These are phyloP conservation scores for Thalassiosira livingstoniorum DNA, from an alignment of 352 stramenopile genomes.

Conservation along the genomic window DNA sequence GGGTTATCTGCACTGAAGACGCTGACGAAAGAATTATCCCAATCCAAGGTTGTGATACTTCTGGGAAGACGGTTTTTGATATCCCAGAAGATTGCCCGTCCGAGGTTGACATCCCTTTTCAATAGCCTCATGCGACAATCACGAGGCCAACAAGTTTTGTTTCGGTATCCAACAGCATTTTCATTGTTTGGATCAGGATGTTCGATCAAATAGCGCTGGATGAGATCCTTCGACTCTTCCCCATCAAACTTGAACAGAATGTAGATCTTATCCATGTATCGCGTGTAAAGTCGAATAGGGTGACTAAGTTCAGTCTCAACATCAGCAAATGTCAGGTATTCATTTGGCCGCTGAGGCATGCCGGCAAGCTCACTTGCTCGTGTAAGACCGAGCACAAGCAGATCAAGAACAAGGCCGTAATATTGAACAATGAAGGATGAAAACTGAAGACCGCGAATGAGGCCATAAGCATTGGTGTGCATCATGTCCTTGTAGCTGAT, in stretches of 20 bases:
- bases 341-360: constrained; percentile 96
- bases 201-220: constrained; percentile 99
- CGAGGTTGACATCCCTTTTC: constrained; percentile 99
- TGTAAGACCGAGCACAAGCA: constrained; percentile 97
- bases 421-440: constrained; percentile 94
- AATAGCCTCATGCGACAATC: constrained; percentile 99
- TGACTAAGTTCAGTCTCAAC: constrained; percentile 96
- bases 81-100: constrained; percentile 99
- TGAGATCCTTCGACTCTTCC: constrained; percentile 98
- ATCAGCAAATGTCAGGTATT: constrained; percentile 98
- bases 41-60: constrained; percentile 98
- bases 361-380: constrained; percentile 98
- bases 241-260: constrained; percentile 99
- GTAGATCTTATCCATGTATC: constrained; percentile 99
- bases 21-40: constrained; percentile 99
- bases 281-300: constrained; percentile 99
- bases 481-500: constrained; percentile 99
- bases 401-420: constrained; percentile 98
- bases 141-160: constrained; percentile 99
- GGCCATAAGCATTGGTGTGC: constrained; percentile 99
- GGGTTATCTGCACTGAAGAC: constrained; percentile 99
- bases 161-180: constrained; percentile 99
- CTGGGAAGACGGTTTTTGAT: constrained; percentile 99
- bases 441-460: constrained; percentile 99
- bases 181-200: constrained; percentile 99